Conservation (phyloP, 208 protist species). For the Crithidia thermophila region DNA sequence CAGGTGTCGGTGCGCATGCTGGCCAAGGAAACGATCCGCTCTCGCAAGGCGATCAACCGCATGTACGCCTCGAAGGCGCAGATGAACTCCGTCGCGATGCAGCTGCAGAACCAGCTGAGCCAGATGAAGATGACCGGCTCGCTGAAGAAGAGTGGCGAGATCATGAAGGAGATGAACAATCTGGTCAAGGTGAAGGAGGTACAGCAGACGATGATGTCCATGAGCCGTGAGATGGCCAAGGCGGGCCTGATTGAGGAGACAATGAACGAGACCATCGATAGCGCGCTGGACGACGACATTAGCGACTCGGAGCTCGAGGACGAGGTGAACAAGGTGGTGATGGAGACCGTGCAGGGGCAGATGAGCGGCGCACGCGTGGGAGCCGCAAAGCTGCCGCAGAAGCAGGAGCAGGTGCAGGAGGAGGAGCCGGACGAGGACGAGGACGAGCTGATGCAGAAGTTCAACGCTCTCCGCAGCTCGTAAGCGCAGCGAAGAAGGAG, state of each 20-base stretch:
- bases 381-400: constrained; percentile 47
- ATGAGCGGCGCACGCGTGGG: constrained; percentile 73
- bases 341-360: constrained; percentile 76
- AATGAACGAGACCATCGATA: constrained; percentile 89
- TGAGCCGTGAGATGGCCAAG: constrained; percentile 90
- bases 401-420: constrained; percentile 38
- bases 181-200: constrained; percentile 83
- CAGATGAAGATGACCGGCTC: constrained; percentile 80
- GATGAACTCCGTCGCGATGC: constrained; percentile 91
- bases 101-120: constrained; percentile 83
- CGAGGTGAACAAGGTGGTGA: constrained; percentile 89
- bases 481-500: constrained; percentile 1
- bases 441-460: constrained; percentile 54
- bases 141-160: constrained; percentile 68
- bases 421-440: constrained; percentile 47
- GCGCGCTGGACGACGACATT: constrained; percentile 81
- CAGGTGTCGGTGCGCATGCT: constrained; percentile 76
- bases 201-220: constrained; percentile 71
- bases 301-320: constrained; percentile 88
- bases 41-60: constrained; percentile 76
- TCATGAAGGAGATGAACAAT: constrained; percentile 91
- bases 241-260: constrained; percentile 92
- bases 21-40: constrained; percentile 81
- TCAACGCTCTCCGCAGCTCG: constrained; percentile 58
- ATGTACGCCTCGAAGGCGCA: constrained; percentile 90